Evolutionary conservation across 2,329 filamentous ascomycete genomes (phyloP).

Genomic region (Pezicula carpinea): DNA sequence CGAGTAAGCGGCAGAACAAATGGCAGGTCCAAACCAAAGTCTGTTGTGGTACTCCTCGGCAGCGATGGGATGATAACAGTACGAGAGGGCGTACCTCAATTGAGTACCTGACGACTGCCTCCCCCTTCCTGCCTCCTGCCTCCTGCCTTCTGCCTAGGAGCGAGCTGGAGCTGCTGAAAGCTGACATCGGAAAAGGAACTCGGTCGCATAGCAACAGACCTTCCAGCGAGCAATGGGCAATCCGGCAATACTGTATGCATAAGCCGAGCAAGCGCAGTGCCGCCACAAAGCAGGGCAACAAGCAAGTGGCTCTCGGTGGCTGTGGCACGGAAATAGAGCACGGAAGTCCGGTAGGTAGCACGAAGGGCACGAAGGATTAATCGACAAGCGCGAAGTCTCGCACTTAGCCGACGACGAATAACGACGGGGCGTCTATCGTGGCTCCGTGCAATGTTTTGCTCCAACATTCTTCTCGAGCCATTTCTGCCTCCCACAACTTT

Average conservation of each 20-base stretch:
- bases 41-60: too few relatives aligned
- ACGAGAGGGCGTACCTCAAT: too few relatives aligned
- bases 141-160: too few relatives aligned
- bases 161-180: constrained; percentile 19
- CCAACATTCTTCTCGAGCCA: constrained; percentile 4
- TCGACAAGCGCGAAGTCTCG: constrained; percentile 22
- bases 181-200: constrained; percentile 9
- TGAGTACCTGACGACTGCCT: too few relatives aligned
- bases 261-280: neutral
- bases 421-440: constrained; percentile 18
- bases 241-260: too few relatives aligned
- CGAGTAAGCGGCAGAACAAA: neutral
- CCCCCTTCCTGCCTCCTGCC: too few relatives aligned
- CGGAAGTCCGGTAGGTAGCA: too few relatives aligned
- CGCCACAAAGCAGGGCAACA: constrained; percentile 5
- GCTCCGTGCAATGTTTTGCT: neutral
- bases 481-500: constrained; percentile 17
- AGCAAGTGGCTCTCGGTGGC: too few relatives aligned
- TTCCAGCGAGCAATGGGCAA: neutral
- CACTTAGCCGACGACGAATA: constrained; percentile 25
- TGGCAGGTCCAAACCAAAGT: neutral
- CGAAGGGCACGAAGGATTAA: too few relatives aligned
- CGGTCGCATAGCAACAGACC: too few relatives aligned
- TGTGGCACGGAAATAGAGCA: constrained; percentile 17
- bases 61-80: too few relatives aligned